Evolutionary conservation across 306 rosid species (phyloP).

Genomic region (Vachellia collinsii): DNA sequence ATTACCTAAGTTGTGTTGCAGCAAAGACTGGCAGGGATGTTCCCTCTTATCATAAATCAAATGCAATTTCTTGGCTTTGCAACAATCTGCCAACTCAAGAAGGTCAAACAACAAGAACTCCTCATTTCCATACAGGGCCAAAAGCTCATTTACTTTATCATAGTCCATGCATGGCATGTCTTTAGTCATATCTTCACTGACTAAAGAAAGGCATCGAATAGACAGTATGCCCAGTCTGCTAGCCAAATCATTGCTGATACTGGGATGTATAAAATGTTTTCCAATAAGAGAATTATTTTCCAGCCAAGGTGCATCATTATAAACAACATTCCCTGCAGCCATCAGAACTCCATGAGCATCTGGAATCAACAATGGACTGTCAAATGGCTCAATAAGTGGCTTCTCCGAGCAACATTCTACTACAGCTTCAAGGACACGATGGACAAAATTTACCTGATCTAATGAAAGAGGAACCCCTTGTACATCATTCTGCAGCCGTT

Average conservation of each 20-base stretch:
- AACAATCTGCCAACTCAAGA: slow-evolving; percentile 97
- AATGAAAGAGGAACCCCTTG: slow-evolving; percentile 69
- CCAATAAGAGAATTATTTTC: slow-evolving; percentile 70
- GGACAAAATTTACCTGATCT: slow-evolving; percentile 86
- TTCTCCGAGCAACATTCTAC: slow-evolving; percentile 77
- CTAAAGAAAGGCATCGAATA: slow-evolving; percentile 85
- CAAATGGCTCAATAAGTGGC: slow-evolving; percentile 58
- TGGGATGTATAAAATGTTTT: slow-evolving; percentile 81
- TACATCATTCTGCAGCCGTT: slow-evolving; percentile 73
- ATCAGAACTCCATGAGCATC: slow-evolving; percentile 78
- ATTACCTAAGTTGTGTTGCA: slow-evolving; percentile 94
- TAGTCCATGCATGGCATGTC: slow-evolving; percentile 92
- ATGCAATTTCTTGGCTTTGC: slow-evolving; percentile 85
- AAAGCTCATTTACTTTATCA: slow-evolving; percentile 80
- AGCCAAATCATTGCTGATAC: slow-evolving; percentile 90
- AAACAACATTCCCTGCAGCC: slow-evolving; percentile 71
- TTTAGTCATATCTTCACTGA: slow-evolving; percentile 82
- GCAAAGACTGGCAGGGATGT: slow-evolving; percentile 90
- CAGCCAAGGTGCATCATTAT: slow-evolving; percentile 99
- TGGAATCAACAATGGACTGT: slow-evolving; percentile 74
- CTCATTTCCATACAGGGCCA: slow-evolving; percentile 68
- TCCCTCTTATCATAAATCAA: slow-evolving; percentile 91
- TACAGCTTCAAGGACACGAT: slow-evolving; percentile 87
- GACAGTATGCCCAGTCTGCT: slow-evolving; percentile 83
- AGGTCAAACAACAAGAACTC: slow-evolving; percentile 87